Base-by-base conservation (phyloP, 352 stramenopile genomes). In the Pythium plurisporium region DNA sequence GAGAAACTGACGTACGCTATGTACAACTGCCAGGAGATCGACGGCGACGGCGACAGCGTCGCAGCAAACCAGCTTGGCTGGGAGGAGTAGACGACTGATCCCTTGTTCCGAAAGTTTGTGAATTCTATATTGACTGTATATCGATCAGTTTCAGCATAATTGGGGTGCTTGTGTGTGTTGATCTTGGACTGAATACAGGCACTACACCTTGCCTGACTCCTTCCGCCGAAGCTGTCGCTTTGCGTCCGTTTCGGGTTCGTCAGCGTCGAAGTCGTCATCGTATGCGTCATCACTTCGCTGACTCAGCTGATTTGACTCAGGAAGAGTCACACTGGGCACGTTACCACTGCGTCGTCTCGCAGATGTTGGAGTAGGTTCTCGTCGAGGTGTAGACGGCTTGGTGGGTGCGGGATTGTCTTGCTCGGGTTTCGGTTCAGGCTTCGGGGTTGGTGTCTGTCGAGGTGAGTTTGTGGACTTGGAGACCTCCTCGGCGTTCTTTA, bases 1-100 rank as follows among this genome's bases (percentile, higher is more conserved):
- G 74, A 78, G 36, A 72, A 86, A 49, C 26, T 95, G 22, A 55
- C 90, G n/a, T 95, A 93, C 48, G 85, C 83, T 1, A 76, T 95
- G 14, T 80, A 81, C 62, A 95, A 95, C 57, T 95, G 85, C 41
- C 67, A 92, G 12, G 85, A 95, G 64, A 95, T 95, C 81, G 85
- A 93, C 53, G 85, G 82, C n/a, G 85, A 95, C 61, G 76, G 80
- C 14, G 78, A 92, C 46, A 88, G 70, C 26, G 71, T 92, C n/a
- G 69, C 74, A 6, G 82, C 82, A n/a, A 92, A 92, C 45, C 80
- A 90, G 41, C 67, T 91, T 17, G 76, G 74, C 0, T 92, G 82
- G 80, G 82, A 92, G 38, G 82, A 89, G 62, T 92, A 71, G 19
- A 36, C 15, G 2, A 14, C 43, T 29, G 10, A n/a, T n/a, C n/a